Conservation (phyloP, 352 stramenopile species). For the Globisporangium recalcitrans region DNA sequence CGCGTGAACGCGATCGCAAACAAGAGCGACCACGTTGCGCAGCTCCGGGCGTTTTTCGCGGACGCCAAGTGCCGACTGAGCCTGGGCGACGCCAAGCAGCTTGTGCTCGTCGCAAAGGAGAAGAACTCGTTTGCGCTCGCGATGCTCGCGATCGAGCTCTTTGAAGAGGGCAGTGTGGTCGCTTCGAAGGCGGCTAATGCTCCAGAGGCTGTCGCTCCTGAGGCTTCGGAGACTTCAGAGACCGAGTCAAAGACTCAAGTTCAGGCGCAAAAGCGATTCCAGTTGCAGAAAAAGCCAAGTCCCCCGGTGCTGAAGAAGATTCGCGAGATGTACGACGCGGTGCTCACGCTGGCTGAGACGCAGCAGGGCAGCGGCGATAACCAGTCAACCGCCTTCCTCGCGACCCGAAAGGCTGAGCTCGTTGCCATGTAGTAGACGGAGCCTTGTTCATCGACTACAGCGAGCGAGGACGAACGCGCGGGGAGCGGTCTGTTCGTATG, state of each 20-base stretch:
- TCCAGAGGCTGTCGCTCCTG: background rate
- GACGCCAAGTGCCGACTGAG: slow-evolving; percentile 20
- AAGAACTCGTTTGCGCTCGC: slow-evolving; percentile 15
- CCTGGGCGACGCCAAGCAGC: slow-evolving; percentile 20
- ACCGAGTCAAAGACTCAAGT: background rate
- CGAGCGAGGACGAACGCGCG: background rate
- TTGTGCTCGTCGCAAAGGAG: slow-evolving; percentile 23
- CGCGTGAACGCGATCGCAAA: slow-evolving; percentile 9
- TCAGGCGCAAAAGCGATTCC: background rate
- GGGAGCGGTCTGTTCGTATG: no score
- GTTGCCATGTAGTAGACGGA: background rate
- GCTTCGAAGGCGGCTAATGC: background rate
- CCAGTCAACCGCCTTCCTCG: background rate
- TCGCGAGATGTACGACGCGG: slow-evolving; percentile 20
- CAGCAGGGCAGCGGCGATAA: background rate
- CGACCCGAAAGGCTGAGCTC: background rate
- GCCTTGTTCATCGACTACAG: background rate
- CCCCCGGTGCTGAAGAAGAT: slow-evolving; percentile 17
- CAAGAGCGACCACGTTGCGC: slow-evolving; percentile 8
- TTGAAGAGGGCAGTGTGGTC: slow-evolving; percentile 15
- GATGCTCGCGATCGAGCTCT: slow-evolving; percentile 22
- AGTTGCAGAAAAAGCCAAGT: slow-evolving; percentile 16
- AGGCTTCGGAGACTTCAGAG: background rate
- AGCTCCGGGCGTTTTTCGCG: slow-evolving; percentile 16
- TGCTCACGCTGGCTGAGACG: slow-evolving; percentile 19